phyloP scores from a whole-genome alignment of 164 flowering plant genomes.

The Liquidambar formosana region DNA sequence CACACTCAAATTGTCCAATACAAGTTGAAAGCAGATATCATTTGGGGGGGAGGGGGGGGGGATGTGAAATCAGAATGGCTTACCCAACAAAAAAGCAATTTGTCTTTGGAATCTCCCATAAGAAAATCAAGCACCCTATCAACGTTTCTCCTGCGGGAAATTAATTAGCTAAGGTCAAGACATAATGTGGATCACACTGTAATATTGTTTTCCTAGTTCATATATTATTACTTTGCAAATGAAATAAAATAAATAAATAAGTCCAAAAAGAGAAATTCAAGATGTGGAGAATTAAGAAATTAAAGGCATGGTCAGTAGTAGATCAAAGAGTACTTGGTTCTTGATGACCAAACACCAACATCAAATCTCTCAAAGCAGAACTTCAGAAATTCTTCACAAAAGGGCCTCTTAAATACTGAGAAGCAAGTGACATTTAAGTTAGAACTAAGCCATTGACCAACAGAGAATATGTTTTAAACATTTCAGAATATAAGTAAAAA shows the following conservation, averaged over 20 bases:
- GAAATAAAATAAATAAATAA: not conserved
- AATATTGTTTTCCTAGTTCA: not conserved
- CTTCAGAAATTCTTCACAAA: slow-evolving; percentile 50
- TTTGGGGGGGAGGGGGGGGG: too few species aligned
- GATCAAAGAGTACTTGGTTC: slow-evolving; percentile 46
- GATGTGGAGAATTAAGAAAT: too few species aligned
- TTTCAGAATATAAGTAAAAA: not conserved
- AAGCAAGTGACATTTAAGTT: slow-evolving; percentile 12
- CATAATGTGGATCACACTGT: not conserved
- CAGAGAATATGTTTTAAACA: not conserved
- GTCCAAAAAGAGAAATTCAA: slow-evolving; percentile 1
- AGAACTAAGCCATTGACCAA: not conserved
- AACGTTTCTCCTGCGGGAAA: slow-evolving; percentile 44
- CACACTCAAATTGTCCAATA: not conserved
- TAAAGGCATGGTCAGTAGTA: too few species aligned
- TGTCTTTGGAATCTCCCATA: slow-evolving; percentile 28
- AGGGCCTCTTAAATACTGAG: slow-evolving; percentile 70
- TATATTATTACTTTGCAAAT: not conserved
- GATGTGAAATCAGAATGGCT: slow-evolving; percentile 16
- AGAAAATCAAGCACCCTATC: slow-evolving; percentile 38
- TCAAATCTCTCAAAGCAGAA: slow-evolving; percentile 63
- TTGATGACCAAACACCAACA: slow-evolving; percentile 74
- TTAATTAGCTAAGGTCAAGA: slow-evolving; percentile 1
- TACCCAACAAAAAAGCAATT: slow-evolving; percentile 65
- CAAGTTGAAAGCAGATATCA: not conserved